These are phyloP conservation scores for Echeveria elegans DNA, from an alignment of 164 flowering plant species.

Conservation along the genomic window DNA sequence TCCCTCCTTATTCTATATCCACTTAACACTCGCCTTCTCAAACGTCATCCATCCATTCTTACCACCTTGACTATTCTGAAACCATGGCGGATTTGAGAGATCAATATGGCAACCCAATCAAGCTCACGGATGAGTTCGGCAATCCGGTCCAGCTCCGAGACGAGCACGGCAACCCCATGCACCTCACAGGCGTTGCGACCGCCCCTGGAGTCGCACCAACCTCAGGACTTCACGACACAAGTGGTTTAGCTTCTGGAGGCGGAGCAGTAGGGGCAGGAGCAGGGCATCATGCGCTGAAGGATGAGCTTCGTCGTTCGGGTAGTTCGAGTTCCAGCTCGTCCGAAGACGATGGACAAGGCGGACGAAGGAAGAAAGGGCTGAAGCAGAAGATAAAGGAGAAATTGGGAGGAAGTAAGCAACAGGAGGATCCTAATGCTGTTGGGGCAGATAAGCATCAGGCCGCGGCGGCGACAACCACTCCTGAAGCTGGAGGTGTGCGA, in stretches of 20 bases:
- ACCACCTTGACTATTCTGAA: neutral
- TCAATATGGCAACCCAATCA: conserved; percentile 5
- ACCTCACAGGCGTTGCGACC: conserved; percentile 5
- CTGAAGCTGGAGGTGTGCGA: neutral
- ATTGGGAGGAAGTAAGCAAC: neutral
- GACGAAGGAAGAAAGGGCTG: conserved; percentile 9
- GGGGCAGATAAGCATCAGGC: no score
- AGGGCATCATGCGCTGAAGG: neutral
- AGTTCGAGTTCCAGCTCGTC: conserved; percentile 3
- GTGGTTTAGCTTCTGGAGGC: neutral
- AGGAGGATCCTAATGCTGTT: neutral
- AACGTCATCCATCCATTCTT: neutral
- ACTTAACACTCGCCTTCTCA: neutral
- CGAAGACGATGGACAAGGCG: conserved; percentile 7
- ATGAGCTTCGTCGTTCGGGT: neutral
- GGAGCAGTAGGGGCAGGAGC: neutral
- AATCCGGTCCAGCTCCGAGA: conserved; percentile 7
- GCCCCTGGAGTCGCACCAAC: neutral
- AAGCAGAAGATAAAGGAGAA: conserved; percentile 7
- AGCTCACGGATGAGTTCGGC: conserved; percentile 6
- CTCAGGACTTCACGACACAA: neutral
- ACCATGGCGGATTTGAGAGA: conserved; percentile 7
- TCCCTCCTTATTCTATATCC: neutral
- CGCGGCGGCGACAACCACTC: neutral
- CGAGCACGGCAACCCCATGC: conserved; percentile 8